These are phyloP conservation scores for Clonostachys byssicola DNA, from an alignment of 2,329 filamentous ascomycete genomes.

Conservation along the genomic window DNA sequence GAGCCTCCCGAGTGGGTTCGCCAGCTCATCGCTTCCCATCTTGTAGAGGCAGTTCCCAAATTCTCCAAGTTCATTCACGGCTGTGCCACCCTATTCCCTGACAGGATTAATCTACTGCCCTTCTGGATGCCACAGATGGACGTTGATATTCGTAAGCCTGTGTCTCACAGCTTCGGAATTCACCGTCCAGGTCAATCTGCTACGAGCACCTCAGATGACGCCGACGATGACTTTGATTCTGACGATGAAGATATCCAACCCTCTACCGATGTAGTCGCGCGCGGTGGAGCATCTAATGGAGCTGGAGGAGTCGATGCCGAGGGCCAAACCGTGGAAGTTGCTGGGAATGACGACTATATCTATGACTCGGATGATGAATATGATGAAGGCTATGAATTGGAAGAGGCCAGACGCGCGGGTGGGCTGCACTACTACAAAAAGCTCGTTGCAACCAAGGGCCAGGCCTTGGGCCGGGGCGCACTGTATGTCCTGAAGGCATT, in stretches of 20 bases:
- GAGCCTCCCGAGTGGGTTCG: constrained; percentile 96
- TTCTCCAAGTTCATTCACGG: constrained; percentile 99
- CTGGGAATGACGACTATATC: constrained; percentile 67
- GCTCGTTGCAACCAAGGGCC: constrained; percentile 43
- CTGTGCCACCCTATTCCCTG: constrained; percentile 80
- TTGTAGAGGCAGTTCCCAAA: constrained; percentile 98
- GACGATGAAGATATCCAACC: constrained; percentile 52
- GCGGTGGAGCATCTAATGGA: constrained; percentile 34
- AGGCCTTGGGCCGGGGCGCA: constrained; percentile 33
- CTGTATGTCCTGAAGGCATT: constrained; percentile 41
- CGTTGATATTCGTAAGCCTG: constrained; percentile 91
- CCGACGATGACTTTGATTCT: constrained; percentile 66
- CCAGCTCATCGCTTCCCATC: constrained; percentile 85
- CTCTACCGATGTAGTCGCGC: constrained; percentile 4
- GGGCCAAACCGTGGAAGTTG: constrained; percentile 68
- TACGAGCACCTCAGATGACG: constrained; percentile 73
- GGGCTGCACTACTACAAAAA: constrained; percentile 71
- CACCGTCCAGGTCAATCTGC: constrained; percentile 72
- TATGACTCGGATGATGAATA: constrained; percentile 86
- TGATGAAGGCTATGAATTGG: constrained; percentile 68
- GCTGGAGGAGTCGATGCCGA: constrained; percentile 63
- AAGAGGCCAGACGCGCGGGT: constrained; percentile 72
- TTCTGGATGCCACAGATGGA: constrained; percentile 99
- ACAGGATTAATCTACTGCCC: constrained; percentile 82
- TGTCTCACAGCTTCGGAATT: constrained; percentile 86